Evolutionary conservation across 2,329 filamentous ascomycete genomes (phyloP).

Genomic region (Sporothrix humicola): DNA sequence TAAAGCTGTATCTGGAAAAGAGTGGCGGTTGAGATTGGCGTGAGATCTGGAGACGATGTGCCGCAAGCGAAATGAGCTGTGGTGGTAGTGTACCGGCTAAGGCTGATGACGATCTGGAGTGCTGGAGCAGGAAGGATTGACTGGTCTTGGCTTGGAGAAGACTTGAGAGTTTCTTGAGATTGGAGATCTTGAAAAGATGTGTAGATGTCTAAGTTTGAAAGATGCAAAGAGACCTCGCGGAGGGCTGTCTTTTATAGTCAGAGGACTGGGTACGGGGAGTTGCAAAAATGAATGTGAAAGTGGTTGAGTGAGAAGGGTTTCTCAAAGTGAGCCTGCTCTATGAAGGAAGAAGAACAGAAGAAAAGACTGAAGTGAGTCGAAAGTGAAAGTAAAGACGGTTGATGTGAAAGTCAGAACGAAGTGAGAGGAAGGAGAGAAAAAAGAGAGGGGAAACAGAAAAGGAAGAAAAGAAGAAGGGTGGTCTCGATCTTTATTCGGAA

Average conservation of each 20-base stretch:
- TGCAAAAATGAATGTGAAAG: slow-evolving; percentile 16
- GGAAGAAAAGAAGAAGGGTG: not conserved
- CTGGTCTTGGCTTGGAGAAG: not conserved
- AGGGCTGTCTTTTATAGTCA: slow-evolving; percentile 7
- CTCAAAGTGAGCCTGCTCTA: slow-evolving; percentile 36
- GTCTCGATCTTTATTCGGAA: slow-evolving; percentile 28
- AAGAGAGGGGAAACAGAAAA: not conserved
- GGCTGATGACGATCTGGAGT: slow-evolving; percentile 5
- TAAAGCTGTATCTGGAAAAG: slow-evolving; percentile 17
- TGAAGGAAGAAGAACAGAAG: slow-evolving; percentile 40
- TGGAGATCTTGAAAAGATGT: no score
- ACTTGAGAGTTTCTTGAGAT: no score
- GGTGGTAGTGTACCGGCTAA: not conserved
- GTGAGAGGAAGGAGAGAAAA: not conserved
- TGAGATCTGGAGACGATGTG: slow-evolving; percentile 23
- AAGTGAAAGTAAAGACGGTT: not conserved
- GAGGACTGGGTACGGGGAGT: not conserved
- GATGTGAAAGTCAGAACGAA: not conserved
- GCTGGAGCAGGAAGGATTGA: not conserved
- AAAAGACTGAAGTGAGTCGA: slow-evolving; percentile 12
- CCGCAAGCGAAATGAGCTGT: slow-evolving; percentile 26
- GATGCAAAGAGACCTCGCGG: slow-evolving; percentile 14
- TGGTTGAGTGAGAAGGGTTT: slow-evolving; percentile 12
- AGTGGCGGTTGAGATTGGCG: slow-evolving; percentile 33
- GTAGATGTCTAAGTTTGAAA: not conserved